Percentiles rank a stretch among this genome's conserved stretches.
Conservation (phyloP, 2,329 filamentous ascomycete genomes). For the Paradendryphiella salina region DNA sequence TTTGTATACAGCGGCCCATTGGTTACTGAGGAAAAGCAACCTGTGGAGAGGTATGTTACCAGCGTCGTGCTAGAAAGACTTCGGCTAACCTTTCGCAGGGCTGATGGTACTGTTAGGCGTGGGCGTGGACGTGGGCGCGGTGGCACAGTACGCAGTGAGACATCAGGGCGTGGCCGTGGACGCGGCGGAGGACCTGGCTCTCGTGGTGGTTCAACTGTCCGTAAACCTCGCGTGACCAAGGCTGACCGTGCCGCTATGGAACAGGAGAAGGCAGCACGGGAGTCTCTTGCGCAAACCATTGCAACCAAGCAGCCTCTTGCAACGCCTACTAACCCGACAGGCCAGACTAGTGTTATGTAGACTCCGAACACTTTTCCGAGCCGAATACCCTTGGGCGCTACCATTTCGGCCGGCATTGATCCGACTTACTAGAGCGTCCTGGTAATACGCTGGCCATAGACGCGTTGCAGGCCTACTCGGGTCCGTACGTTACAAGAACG, state of each 20-base stretch:
- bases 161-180: slow-evolving; percentile 50
- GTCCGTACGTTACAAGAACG: not conserved
- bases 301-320: slow-evolving; percentile 30
- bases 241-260: slow-evolving; percentile 81
- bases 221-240: slow-evolving; percentile 86
- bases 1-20: slow-evolving; percentile 96
- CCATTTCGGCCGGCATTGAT: not conserved
- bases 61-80: not conserved
- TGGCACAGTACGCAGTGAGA: slow-evolving; percentile 50
- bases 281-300: slow-evolving; percentile 53
- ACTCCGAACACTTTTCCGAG: not conserved
- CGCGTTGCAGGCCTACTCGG: not conserved
- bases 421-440: not conserved
- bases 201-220: slow-evolving; percentile 70
- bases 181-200: slow-evolving; percentile 66
- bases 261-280: slow-evolving; percentile 76
- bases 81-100: slow-evolving; percentile 55
- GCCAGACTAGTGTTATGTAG: slow-evolving; percentile 18
- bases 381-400: not conserved
- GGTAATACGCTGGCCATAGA: not conserved
- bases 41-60: slow-evolving; percentile 61
- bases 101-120: slow-evolving; percentile 73
- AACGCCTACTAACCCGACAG: slow-evolving; percentile 14
- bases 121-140: slow-evolving; percentile 61
- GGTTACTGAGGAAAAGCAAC: slow-evolving; percentile 79